These are phyloP conservation scores for Calonectria montana DNA, from an alignment of 2,329 filamentous ascomycete species.

Conservation along the genomic window DNA sequence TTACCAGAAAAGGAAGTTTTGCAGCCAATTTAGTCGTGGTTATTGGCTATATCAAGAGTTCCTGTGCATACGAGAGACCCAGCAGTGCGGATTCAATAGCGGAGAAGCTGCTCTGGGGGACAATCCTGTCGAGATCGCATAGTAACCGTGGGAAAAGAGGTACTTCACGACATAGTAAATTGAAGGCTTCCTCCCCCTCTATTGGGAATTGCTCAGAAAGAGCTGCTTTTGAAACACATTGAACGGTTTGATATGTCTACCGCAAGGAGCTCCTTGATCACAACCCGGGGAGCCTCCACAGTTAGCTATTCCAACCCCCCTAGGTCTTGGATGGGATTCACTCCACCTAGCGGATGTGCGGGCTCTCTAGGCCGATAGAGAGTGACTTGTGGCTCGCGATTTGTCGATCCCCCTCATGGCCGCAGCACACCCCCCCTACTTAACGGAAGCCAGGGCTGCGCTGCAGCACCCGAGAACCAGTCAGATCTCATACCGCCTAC, in stretches of 20 bases:
- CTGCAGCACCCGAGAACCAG: constrained; percentile 26
- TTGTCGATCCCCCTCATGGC: constrained; percentile 36
- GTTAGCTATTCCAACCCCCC: constrained; percentile 4
- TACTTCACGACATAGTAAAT: not conserved
- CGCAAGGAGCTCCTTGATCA: not conserved
- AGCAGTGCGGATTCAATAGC: constrained; percentile 2
- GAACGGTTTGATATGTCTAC: not conserved
- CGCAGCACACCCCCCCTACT: constrained; percentile 34
- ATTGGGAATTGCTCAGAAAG: not conserved
- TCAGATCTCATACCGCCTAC: constrained; percentile 11
- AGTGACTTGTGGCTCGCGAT: constrained; percentile 44
- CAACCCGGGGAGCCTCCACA: not conserved
- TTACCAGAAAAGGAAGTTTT: constrained; percentile 41
- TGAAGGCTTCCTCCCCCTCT: not conserved
- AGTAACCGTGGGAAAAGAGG: not conserved
- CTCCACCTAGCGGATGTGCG: constrained; percentile 27
- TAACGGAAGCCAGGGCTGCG: constrained; percentile 18
- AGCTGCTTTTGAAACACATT: not conserved
- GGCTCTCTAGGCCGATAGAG: constrained; percentile 28
- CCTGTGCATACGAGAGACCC: constrained; percentile 22
- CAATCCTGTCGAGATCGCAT: not conserved
- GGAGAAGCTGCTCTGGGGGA: not conserved
- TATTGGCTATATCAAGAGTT: constrained; percentile 34
- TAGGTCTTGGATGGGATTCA: not conserved
- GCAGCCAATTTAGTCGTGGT: constrained; percentile 18